Percentiles rank a stretch among this genome's conserved stretches.
Evolutionary conservation across 2,329 filamentous ascomycete species (phyloP).

Genomic region (Cryphonectria naterciae): DNA sequence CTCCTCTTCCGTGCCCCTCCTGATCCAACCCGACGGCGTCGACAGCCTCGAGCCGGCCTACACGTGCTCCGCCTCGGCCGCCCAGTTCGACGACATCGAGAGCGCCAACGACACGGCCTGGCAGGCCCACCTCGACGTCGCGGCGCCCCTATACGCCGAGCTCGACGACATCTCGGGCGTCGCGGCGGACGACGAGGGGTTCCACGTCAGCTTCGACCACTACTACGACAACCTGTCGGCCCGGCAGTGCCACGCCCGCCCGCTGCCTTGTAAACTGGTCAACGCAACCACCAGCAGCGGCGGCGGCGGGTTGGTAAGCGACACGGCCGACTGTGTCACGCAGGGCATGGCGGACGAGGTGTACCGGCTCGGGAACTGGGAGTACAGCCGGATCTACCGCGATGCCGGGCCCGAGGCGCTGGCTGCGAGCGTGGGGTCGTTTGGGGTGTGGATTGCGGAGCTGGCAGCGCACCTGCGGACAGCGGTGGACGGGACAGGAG

Average conservation of each 20-base stretch:
- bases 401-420: slow-evolving; percentile 63
- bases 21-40: slow-evolving; percentile 58
- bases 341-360: slow-evolving; percentile 68
- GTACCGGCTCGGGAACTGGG: slow-evolving; percentile 78
- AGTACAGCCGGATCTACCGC: slow-evolving; percentile 79
- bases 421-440: slow-evolving; percentile 61
- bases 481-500: slow-evolving; percentile 44
- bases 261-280: slow-evolving; percentile 68
- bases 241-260: slow-evolving; percentile 74
- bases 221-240: slow-evolving; percentile 86
- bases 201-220: slow-evolving; percentile 76
- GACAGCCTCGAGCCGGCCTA: slow-evolving; percentile 80
- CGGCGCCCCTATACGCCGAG: slow-evolving; percentile 56
- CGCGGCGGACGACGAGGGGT: slow-evolving; percentile 56
- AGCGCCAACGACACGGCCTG: slow-evolving; percentile 55
- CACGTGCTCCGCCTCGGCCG: slow-evolving; percentile 58
- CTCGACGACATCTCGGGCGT: slow-evolving; percentile 75
- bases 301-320: slow-evolving; percentile 42
- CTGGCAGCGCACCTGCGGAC: slow-evolving; percentile 67
- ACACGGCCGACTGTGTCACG: slow-evolving; percentile 60
- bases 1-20: slow-evolving; percentile 47
- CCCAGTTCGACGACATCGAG: slow-evolving; percentile 49
- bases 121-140: slow-evolving; percentile 64
- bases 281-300: slow-evolving; percentile 33
- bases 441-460: slow-evolving; percentile 77